Conservation (phyloP, 169 alveolate genomes). For the Amoebophrya sp. region DNA sequence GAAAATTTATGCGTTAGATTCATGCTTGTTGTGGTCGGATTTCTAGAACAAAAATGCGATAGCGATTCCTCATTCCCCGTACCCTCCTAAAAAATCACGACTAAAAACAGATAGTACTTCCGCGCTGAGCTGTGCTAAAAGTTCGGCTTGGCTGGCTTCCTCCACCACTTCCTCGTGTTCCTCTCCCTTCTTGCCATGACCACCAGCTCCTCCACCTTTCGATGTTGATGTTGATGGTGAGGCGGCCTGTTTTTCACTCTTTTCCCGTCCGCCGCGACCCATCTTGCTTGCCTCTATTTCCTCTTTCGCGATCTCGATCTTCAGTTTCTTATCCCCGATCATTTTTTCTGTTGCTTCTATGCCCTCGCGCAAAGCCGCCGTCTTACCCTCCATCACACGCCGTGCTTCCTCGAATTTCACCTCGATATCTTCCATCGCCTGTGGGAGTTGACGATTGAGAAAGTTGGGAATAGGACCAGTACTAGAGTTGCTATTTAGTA, state of each 20-base stretch:
- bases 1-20: too few relatives aligned
- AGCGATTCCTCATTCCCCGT: background rate
- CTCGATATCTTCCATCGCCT: conserved; percentile 17
- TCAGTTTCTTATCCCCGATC: conserved; percentile 31
- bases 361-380: background rate
- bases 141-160: background rate
- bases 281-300: conserved; percentile 36
- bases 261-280: background rate
- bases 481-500: background rate
- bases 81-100: background rate
- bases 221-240: too few relatives aligned
- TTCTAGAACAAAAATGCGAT: background rate
- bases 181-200: too few relatives aligned
- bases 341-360: conserved; percentile 30
- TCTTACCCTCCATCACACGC: background rate
- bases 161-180: background rate
- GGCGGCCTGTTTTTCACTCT: background rate
- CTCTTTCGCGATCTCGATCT: conserved; percentile 32
- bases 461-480: too few relatives aligned
- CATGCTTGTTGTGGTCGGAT: background rate
- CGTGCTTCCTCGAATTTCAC: background rate
- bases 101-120: background rate
- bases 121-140: background rate
- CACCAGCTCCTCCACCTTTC: too few relatives aligned
- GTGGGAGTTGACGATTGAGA: too few relatives aligned